Evolutionary conservation across 495 filamentous ascomycete genomes (phyloP), one percentile per base, ranked within the genome.

Genomic region (Podospora appendiculata): DNA sequence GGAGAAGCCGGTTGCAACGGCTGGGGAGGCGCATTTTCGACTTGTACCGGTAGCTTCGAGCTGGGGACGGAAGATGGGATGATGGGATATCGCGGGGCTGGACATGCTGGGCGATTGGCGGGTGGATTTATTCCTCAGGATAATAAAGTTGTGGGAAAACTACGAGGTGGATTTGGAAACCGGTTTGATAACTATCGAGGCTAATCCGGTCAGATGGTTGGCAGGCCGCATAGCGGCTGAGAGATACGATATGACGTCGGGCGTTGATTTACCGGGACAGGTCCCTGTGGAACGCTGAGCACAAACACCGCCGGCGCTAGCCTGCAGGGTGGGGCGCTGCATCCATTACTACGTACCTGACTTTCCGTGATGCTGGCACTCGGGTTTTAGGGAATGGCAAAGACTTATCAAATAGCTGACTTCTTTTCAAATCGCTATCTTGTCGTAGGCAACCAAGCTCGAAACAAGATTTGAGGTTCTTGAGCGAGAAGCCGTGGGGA

Each of bases 221-320:
- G 54, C 44, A 19, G 50, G 19, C n/a, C 49, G 50, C 38, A 78
- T 72, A 52, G 46, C 48, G 14, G 60, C 62, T 14, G 42, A 51
- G 8, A 2, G 47, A 19, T 41, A 16, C 42, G 35, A 19, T 7
- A 52, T 42, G 17, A 54, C 14, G 8, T 38, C 36, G 36, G 13
- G 3, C 2, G 36, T 10, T 7, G 36, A 7, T 13, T 8, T 7
- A 38, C 25, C 25, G 25, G 25, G 25, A 25, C n/a, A 25, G 25
- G 25, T 25, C 25, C 25, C 25, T 25, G 5, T 25, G 25, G 25
- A 2, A 25, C 25, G 25, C 25, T 25, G 2, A 25, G 2, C 2
- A 25, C 25, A 25, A 5, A 5, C 25, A 5, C 25, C 25, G 25
- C 25, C n/a, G 5, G 25, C 25, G 25, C 25, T 25, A 25, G 25